Base-by-base conservation (phyloP, 306 rosid species). In the Acacia acuminata region DNA sequence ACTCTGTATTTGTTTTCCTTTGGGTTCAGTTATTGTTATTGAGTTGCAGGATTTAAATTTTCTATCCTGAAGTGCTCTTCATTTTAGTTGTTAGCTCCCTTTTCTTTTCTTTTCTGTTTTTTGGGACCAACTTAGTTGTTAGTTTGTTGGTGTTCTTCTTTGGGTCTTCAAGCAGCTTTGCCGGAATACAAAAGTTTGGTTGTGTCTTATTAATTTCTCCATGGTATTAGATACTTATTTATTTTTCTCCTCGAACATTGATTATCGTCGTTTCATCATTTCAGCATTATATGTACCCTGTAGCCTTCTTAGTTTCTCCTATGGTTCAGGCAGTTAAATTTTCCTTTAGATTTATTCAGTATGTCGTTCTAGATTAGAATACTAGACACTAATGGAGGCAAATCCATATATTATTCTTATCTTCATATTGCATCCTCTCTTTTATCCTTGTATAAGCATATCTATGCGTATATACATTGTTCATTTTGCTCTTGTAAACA, bases 371-470 rank as follows among this genome's bases (percentile, higher is more conserved):
- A 45, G 67, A 6, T 67, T 55, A 43, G 56, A 36, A 34, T 61
- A 42, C 58, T 9, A 42, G 70, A 24, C 16, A 63, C 10, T 19
- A 17, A 6, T 51, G 34, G n/a, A 16, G 25, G 76, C 60, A 66
- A 40, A 51, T 24, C 13, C 8, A 20, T 45, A 40, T 65, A 73
- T 72, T 42, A 25, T 65, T 47, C 53, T 65, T 16, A 64, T 36
- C 50, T 65, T 16, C 61, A 53, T n/a, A 14, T 68, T 78, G 82
- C 22, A 73, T 79, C 44, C 55, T 67, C 70, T 69, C 58, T 22
- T 76, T 15, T 50, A 27, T 50, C 44, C 43, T 36, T 42, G 74
- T 25, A 66, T 60, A 34, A 42, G 44, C 53, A 17, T 38, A 67
- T 78, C 4, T 61, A 27, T 77, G 30, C 71, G 30, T 44, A 32